Evolutionary conservation across 306 rosid genomes (phyloP).

Genomic region (Trifolium repens): DNA sequence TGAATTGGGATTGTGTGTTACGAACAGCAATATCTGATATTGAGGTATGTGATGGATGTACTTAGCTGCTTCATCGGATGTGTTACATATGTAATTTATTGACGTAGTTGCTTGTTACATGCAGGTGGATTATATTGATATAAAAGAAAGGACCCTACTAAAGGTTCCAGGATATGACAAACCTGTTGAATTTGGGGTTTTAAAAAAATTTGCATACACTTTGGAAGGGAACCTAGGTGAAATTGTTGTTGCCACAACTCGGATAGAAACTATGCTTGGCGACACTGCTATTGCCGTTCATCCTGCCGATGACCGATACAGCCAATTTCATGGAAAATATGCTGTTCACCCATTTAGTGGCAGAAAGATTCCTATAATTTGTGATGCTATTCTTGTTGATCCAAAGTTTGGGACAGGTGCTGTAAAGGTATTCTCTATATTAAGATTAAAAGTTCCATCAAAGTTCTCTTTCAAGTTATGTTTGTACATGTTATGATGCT

Average conservation of each 20-base stretch:
- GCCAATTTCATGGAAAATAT: conserved; percentile 78
- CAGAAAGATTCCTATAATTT: conserved; percentile 76
- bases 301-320: conserved; percentile 76
- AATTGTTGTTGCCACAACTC: conserved; percentile 90
- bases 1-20: conserved; percentile 92
- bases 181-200: conserved; percentile 84
- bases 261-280: conserved; percentile 98
- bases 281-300: conserved; percentile 95
- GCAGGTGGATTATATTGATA: conserved; percentile 89
- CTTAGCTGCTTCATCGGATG: conserved; percentile 13
- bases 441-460: neutral
- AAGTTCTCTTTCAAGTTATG: conserved; percentile 36
- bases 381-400: conserved; percentile 92
- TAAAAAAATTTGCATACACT: conserved; percentile 91
- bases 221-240: conserved; percentile 83
- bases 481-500: conserved; percentile 25
- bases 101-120: conserved; percentile 36
- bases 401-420: conserved; percentile 94
- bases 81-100: conserved; percentile 27
- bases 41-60: conserved; percentile 62
- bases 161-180: conserved; percentile 85
- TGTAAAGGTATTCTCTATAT: conserved; percentile 73
- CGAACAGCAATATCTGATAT: conserved; percentile 96
- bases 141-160: conserved; percentile 70
- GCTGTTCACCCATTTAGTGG: conserved; percentile 91